Conservation (phyloP, 306 rosid species). For the Cicer bijugum region DNA sequence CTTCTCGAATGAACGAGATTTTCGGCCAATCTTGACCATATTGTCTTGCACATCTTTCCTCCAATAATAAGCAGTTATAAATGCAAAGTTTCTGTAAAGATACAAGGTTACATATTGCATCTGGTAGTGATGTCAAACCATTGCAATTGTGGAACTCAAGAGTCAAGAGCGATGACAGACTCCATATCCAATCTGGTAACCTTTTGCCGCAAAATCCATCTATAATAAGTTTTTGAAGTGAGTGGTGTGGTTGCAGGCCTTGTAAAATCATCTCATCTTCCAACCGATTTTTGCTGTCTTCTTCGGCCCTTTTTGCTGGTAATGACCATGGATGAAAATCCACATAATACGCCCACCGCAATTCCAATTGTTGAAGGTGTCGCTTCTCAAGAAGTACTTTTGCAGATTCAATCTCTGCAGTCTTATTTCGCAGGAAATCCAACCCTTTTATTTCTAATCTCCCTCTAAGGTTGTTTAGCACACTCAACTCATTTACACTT, state of each 20-base stretch:
- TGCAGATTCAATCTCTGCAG: slow-evolving; percentile 9
- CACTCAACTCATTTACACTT: slow-evolving; percentile 24
- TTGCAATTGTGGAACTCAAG: not conserved
- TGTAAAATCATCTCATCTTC: slow-evolving; percentile 42
- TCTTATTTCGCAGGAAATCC: not conserved
- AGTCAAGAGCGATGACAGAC: slow-evolving; percentile 24
- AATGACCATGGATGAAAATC: no score
- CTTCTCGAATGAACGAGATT: slow-evolving; percentile 33
- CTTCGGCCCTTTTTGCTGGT: no score
- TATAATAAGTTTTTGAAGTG: slow-evolving; percentile 18
- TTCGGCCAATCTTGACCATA: slow-evolving; percentile 29
- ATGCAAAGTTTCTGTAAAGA: slow-evolving; percentile 22
- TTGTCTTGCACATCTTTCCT: slow-evolving; percentile 4
- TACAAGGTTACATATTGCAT: slow-evolving; percentile 11
- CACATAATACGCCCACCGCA: slow-evolving; percentile 14
- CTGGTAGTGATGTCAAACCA: slow-evolving; percentile 27
- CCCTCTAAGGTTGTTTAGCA: slow-evolving; percentile 44
- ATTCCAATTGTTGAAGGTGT: slow-evolving; percentile 35
- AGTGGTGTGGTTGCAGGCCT: slow-evolving; percentile 43
- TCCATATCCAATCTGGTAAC: slow-evolving; percentile 44
- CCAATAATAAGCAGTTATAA: not conserved
- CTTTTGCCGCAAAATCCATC: slow-evolving; percentile 33
- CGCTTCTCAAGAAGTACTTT: slow-evolving; percentile 17
- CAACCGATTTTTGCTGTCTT: not conserved
- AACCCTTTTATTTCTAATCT: not conserved